Base-by-base conservation (phyloP, 2,329 filamentous ascomycete species). In the Aspergillus costaricaensis region DNA sequence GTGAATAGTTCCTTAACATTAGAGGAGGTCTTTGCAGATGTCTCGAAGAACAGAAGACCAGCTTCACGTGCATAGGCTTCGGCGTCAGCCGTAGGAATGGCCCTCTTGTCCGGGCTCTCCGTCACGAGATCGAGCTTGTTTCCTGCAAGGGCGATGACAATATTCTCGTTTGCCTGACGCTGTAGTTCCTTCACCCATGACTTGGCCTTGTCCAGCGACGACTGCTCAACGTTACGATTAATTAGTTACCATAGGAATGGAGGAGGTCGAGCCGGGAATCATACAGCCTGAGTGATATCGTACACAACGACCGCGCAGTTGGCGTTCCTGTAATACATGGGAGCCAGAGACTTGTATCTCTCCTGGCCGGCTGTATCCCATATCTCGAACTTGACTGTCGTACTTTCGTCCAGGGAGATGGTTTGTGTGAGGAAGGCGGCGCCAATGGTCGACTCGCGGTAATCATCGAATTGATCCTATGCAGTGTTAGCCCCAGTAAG, bases 261-360 rank as follows among this genome's bases (percentile, higher is more conserved):
- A 9, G 10, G 50, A 39, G 41, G n/a, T 39, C 44, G 50, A 25
- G 54, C 48, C 56, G 25, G 32, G 56, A 32, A 53, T 80, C 91
- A 65, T 88, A 99, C 95, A 68, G 95, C 92, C 86, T 99, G 95
- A 74, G 95, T 99, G 74, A 99, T 98, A 81, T 99, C 95, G 80
- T 99, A 99, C 68, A 99, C 95, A 52, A 99, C 94, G 32, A 99
- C 94, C 61, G 96, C 95, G 81, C 95, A 98, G 86, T 99, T 98
- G 70, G 96, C 96, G 77, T 99, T 99, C 72, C 96, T 85, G 82
- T 99, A 99, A 84, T 99, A 99, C 95, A 99, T 99, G 71, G 95
- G 95, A 36, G 95, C 95, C 68, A 99, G 85, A 12, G 95, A 98
- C 85, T 98, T 98, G 86, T 98, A 99, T 74, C 96, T 88, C 81